phyloP scores from a whole-genome alignment of 257 asterid species.

The Handroanthus guayacan region DNA sequence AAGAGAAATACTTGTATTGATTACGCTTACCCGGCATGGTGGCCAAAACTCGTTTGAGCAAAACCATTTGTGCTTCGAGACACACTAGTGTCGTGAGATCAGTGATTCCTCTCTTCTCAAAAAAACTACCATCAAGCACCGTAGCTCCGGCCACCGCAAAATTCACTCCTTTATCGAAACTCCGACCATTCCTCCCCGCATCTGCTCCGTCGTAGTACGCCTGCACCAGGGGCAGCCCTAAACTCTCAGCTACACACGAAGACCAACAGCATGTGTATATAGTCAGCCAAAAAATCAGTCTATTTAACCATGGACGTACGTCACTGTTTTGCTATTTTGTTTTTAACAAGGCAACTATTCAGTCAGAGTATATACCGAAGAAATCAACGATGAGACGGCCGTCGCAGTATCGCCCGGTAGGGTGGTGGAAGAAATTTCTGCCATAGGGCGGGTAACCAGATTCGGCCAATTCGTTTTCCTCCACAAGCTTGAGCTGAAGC shows the following conservation, averaged over 20 bases:
- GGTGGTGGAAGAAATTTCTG: slow-evolving; percentile 55
- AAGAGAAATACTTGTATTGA: neutral
- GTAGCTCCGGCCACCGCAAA: slow-evolving; percentile 65
- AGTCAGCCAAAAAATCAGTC: neutral
- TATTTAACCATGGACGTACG: neutral
- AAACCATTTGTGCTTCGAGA: slow-evolving; percentile 47
- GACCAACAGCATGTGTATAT: neutral
- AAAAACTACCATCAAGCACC: slow-evolving; percentile 46
- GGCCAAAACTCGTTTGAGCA: slow-evolving; percentile 53
- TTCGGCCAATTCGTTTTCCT: neutral
- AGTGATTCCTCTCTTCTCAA: slow-evolving; percentile 39
- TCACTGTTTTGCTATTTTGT: too few relatives aligned
- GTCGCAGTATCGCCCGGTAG: slow-evolving; percentile 62
- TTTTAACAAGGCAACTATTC: neutral
- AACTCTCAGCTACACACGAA: slow-evolving; percentile 43
- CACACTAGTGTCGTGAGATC: slow-evolving; percentile 46
- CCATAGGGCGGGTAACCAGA: slow-evolving; percentile 56
- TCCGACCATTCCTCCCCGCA: neutral
- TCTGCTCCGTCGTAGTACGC: slow-evolving; percentile 38
- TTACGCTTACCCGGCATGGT: slow-evolving; percentile 43
- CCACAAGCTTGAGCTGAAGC: slow-evolving; percentile 26
- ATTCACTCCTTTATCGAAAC: slow-evolving; percentile 52
- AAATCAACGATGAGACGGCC: slow-evolving; percentile 73
- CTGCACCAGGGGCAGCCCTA: slow-evolving; percentile 51
- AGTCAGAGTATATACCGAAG: slow-evolving; percentile 43